Base-by-base conservation (phyloP, 1,139 yeast species). In the Scheffersomyces illinoinensis region DNA sequence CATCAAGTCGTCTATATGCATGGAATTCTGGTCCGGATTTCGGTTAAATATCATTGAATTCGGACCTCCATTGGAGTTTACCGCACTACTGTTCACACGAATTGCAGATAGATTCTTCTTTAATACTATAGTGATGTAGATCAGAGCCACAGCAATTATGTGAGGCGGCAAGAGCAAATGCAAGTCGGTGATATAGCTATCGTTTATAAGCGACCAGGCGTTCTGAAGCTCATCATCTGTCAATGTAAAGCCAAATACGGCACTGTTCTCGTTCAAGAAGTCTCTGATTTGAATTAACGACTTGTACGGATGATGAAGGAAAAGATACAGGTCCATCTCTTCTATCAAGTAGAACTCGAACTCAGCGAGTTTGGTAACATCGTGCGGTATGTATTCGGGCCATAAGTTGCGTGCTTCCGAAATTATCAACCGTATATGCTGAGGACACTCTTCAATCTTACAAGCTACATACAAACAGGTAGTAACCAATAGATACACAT, bases 301-400 rank as follows among this genome's bases (percentile, higher is more conserved):
- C 59, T 85, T 82, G 74, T 95, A 95, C 0, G 99, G 98, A 71
- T 95, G 98, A 70, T 93, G 95, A 1, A 93, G 85, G 26, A 93
- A 82, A 62, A 95, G 75, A 67, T 85, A 91, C 64, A 93, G 85
- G 60, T 91, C 92, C 76, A 95, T 81, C 71, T 93, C 98, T 69
- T 93, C 98, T 49, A 95, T 89, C 56, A 95, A 73, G 70, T 95
- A 95, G 71, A 95, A 95, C 75, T 95, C 99, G 75, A 96, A 91
- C 70, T 95, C 99, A 0, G 98, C 98, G n/a, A 95, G 81, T 68
- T 91, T 91, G 50, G 97, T 89, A 23, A 93, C 86, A 71, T 95
- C 99, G 58, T 91, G 93, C 0, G 98, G 96, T 47, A 95, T 89
- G 69, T 88, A 92, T 68, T 93, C 98, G 0, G 98, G 98, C 98